Conservation (phyloP, 257 asterid genomes). For the Ballota nigra region DNA sequence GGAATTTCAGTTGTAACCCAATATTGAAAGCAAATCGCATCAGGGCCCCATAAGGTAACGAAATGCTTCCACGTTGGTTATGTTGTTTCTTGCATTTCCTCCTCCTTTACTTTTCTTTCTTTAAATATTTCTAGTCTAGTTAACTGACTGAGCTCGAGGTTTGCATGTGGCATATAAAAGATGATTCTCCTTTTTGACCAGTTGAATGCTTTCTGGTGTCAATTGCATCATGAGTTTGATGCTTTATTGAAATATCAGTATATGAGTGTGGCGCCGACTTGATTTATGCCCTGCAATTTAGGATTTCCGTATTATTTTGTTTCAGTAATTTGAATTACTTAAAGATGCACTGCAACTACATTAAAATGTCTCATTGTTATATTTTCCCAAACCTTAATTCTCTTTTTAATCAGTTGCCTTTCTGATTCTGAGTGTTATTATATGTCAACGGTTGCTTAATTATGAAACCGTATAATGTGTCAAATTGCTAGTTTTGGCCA, state of each 20-base stretch:
- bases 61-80: neutral
- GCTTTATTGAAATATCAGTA: neutral
- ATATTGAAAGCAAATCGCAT: neutral
- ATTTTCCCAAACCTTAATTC: neutral
- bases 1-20: neutral
- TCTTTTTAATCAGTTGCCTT: neutral
- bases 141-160: neutral
- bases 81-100: neutral
- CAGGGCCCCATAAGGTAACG: conserved; percentile 9
- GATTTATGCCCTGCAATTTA: neutral
- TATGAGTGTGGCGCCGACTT: neutral
- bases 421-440: neutral
- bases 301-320: neutral
- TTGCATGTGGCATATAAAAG: neutral
- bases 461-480: neutral
- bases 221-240: neutral
- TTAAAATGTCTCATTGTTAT: no score
- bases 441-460: neutral
- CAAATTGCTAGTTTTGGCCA: neutral
- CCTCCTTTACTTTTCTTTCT: neutral
- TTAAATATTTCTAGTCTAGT: neutral
- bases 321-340: no score
- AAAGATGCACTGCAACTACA: neutral
- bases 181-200: neutral
- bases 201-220: neutral